phyloP scores from a whole-genome alignment of 257 asterid genomes.

The Gentiana straminea region DNA sequence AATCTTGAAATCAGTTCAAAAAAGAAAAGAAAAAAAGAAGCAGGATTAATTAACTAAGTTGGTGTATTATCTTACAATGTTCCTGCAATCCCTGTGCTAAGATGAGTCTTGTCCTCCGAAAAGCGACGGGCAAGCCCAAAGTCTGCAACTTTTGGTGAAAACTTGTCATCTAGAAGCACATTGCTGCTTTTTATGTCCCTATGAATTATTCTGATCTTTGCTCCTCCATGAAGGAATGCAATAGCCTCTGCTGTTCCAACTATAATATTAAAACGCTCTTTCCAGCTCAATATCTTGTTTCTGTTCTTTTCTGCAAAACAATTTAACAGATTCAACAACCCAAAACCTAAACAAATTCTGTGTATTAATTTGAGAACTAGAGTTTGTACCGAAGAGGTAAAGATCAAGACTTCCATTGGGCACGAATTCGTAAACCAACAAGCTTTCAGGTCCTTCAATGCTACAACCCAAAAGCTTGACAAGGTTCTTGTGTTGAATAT shows the following conservation, averaged over 20 bases:
- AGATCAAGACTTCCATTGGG: slow-evolving; percentile 66
- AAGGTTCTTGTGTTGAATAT: slow-evolving; percentile 76
- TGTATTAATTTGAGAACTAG: neutral
- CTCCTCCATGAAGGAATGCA: slow-evolving; percentile 65
- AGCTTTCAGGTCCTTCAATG: slow-evolving; percentile 90
- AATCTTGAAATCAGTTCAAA: neutral
- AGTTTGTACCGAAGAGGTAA: slow-evolving; percentile 42
- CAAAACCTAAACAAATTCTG: no score
- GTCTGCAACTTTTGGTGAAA: slow-evolving; percentile 64
- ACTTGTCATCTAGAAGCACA: slow-evolving; percentile 59
- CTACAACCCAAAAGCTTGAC: slow-evolving; percentile 91
- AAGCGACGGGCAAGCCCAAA: slow-evolving; percentile 76
- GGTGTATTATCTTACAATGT: slow-evolving; percentile 46
- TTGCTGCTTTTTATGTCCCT: slow-evolving; percentile 84
- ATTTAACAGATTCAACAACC: neutral
- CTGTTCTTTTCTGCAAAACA: slow-evolving; percentile 37
- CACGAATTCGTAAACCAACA: slow-evolving; percentile 63
- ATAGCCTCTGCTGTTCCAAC: slow-evolving; percentile 82
- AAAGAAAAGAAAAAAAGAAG: neutral
- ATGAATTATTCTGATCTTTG: slow-evolving; percentile 47
- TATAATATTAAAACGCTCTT: slow-evolving; percentile 53
- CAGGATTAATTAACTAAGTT: no score
- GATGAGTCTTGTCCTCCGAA: slow-evolving; percentile 72
- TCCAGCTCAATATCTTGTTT: slow-evolving; percentile 48
- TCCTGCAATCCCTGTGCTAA: slow-evolving; percentile 86